phyloP scores from a whole-genome alignment of 768 basidiomycete species.

The Trametes cingulata region DNA sequence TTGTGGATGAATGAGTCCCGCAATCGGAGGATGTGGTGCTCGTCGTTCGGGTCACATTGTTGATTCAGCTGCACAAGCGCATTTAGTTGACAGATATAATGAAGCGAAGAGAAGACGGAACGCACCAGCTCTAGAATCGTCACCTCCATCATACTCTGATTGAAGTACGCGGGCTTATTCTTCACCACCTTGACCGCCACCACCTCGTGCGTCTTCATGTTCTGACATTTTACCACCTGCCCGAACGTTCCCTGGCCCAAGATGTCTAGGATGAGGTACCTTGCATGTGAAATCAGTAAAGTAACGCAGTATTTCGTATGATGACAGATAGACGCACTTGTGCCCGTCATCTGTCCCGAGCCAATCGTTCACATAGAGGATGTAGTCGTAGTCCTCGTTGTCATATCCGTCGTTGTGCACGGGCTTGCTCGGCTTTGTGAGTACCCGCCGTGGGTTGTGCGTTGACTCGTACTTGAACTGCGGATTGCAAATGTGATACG shows the following conservation, averaged over 20 bases:
- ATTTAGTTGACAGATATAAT: not conserved
- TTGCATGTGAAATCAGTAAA: conserved; percentile 32
- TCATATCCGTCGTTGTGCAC: conserved; percentile 96
- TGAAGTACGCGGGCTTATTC: conserved; percentile 99
- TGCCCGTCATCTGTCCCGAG: conserved; percentile 92
- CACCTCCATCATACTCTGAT: conserved; percentile 99
- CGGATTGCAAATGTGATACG: conserved; percentile 93
- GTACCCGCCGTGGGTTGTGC: conserved; percentile 92
- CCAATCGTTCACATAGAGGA: conserved; percentile 98
- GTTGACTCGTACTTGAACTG: conserved; percentile 92
- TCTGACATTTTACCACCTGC: conserved; percentile 99
- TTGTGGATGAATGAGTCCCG: conserved; percentile 97
- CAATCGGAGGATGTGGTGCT: conserved; percentile 94
- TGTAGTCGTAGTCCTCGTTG: conserved; percentile 99
- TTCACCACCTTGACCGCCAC: conserved; percentile 99
- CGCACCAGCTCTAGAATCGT: conserved; percentile 93
- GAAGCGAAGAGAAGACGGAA: conserved; percentile 23
- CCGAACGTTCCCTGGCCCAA: conserved; percentile 99
- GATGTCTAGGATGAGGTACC: conserved; percentile 96
- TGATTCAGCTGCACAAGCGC: conserved; percentile 74
- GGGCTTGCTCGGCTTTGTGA: conserved; percentile 97
- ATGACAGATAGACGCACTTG: conserved; percentile 61
- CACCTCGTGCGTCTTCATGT: conserved; percentile 98
- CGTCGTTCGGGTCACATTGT: conserved; percentile 89
- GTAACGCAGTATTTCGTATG: conserved; percentile 1